Conservation (phyloP, 2,329 filamentous ascomycete genomes). For the Phialocephala subalpina region DNA sequence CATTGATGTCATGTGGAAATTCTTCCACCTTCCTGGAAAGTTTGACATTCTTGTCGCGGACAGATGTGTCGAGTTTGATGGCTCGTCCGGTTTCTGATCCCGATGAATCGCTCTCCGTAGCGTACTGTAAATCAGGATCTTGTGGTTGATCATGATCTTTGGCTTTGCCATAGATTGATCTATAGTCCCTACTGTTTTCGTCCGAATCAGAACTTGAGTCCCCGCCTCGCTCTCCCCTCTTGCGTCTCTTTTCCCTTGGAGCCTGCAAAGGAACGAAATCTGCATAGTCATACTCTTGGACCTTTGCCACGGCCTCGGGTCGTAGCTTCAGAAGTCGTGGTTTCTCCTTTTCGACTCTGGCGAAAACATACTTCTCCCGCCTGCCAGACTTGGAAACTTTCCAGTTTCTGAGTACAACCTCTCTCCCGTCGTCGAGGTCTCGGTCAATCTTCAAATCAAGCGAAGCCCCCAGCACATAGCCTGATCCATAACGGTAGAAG, state of each 20-base stretch:
- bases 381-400: constrained; percentile 42
- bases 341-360: constrained; percentile 49
- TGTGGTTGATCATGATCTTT: constrained; percentile 49
- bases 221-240: constrained; percentile 39
- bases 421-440: constrained; percentile 57
- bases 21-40: constrained; percentile 71
- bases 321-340: constrained; percentile 52
- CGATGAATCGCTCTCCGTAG: constrained; percentile 51
- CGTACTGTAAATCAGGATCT: constrained; percentile 51
- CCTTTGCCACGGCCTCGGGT: constrained; percentile 39
- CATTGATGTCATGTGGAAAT: constrained; percentile 69
- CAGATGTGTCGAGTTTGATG: constrained; percentile 51
- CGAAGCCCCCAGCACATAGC: constrained; percentile 73
- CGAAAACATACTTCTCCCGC: constrained; percentile 55
- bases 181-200: constrained; percentile 63
- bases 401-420: constrained; percentile 54
- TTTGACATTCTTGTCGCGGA: constrained; percentile 63
- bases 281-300: constrained; percentile 35
- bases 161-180: constrained; percentile 71
- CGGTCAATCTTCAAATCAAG: constrained; percentile 71
- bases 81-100: constrained; percentile 47
- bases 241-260: constrained; percentile 44
- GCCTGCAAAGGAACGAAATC: constrained; percentile 58
- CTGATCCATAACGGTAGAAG: constrained; percentile 75
- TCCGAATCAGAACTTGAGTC: constrained; percentile 50